Base-by-base conservation (phyloP, 73 alveolate genomes). In the Paramecium primaurelia region DNA sequence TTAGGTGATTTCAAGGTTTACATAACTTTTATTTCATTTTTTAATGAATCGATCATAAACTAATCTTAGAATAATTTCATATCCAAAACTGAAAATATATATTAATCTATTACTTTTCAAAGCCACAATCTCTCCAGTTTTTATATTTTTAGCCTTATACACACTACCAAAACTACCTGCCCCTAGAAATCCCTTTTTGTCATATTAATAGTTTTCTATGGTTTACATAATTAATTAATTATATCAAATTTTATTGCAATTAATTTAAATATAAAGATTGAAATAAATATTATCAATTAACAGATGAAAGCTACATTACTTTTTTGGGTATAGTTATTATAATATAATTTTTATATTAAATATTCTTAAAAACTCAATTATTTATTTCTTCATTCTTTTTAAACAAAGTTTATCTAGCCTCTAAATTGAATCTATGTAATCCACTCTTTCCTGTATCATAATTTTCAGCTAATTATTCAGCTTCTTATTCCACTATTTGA, bases 101-200 rank as follows among this genome's bases (percentile, higher is more conserved):
- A 26, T 2, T 1, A 45, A 45, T 25, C 2, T 4, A 44, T 8
- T 89, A 73, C 94, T 71, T 64, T 89, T 89, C 10, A 89, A 22
- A 71, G 94, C 94, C 1, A 71, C 94, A 45, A 44, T 47, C 34
- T 89, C 94, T 6, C 94, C 94, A 1, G 90, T 89, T 71, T 89
- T 89, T 22, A 71, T 30, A 71, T 89, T 73, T 20, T 89, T 89
- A 7, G 92, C 94, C 22, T 89, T 89, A 28, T 71, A 89, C 16
- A 89, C 94, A 47, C 64, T 71, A 14, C 94, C 94, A 71, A 45
- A 89, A 71, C 92, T 71, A 42, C 94, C 94, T 47, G 68, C 92
- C 25, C 94, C 94, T 0, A 89, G 92, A 44, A 89, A 89, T 47
- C 91, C 94, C 36, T 77, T 64, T 34, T 89, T 64, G 49, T 89